Evolutionary conservation across 768 basidiomycete species (phyloP).

Genomic region (Amanita exitialis): DNA sequence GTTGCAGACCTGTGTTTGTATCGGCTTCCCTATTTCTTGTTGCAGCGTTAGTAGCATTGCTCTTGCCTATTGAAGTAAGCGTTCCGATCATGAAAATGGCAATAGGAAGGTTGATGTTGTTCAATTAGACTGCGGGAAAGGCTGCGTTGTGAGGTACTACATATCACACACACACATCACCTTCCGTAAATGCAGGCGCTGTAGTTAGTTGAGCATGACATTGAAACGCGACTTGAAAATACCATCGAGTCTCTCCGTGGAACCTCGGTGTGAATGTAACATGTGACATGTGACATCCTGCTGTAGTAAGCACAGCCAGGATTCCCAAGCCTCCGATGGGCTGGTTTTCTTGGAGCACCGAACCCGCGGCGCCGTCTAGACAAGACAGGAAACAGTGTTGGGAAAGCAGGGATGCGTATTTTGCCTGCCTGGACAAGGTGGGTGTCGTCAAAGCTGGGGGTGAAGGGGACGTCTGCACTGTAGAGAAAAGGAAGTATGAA

Average conservation of each 20-base stretch:
- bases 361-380: constrained; percentile 31
- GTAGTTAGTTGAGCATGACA: too few relatives aligned
- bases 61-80: constrained; percentile 37
- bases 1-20: constrained; percentile 35
- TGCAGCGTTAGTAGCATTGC: constrained; percentile 26
- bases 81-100: too few relatives aligned
- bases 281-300: too few relatives aligned
- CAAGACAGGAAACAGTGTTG: constrained; percentile 78
- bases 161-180: background rate
- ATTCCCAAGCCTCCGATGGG: constrained; percentile 20
- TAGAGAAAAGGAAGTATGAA: constrained; percentile 53
- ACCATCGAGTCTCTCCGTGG: too few relatives aligned
- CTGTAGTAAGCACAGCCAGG: too few relatives aligned
- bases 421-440: constrained; percentile 66
- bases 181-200: background rate
- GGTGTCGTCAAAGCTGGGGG: constrained; percentile 63
- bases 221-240: too few relatives aligned
- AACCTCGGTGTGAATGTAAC: too few relatives aligned
- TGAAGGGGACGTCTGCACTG: constrained; percentile 54
- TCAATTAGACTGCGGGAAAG: background rate
- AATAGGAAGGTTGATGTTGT: background rate
- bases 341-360: constrained; percentile 27
- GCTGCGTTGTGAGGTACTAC: background rate
- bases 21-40: constrained; percentile 36
- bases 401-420: constrained; percentile 78